Conservation (phyloP, 345 rosid species). For the Conringia planisiliqua region DNA sequence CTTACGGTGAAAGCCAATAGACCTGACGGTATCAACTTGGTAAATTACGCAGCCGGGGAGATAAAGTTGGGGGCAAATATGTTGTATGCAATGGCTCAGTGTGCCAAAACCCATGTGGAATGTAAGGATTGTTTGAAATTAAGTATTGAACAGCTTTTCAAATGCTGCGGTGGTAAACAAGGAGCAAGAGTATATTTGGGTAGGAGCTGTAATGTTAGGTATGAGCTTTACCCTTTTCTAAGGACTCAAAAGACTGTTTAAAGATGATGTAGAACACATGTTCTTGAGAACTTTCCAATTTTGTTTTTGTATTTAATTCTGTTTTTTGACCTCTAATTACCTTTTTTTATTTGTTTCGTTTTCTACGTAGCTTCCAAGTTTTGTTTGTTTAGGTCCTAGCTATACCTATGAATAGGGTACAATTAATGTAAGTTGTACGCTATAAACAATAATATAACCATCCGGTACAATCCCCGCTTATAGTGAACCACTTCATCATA, state of each 20-base stretch:
- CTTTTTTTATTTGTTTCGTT: neutral
- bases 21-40: neutral
- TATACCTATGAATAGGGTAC: too few species aligned
- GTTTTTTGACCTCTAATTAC: neutral
- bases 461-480: too few species aligned
- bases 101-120: neutral
- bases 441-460: too few species aligned
- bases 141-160: constrained; percentile 16
- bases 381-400: neutral
- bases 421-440: too few species aligned
- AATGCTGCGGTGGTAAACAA: constrained; percentile 20
- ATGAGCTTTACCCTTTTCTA: constrained; percentile 15
- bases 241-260: neutral
- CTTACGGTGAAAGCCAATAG: neutral
- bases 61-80: neutral
- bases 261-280: neutral
- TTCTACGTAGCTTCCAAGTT: neutral
- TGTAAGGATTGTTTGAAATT: constrained; percentile 7
- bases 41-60: neutral
- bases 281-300: neutral
- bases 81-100: constrained; percentile 3
- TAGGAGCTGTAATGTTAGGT: constrained; percentile 16
- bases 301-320: neutral
- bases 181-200: constrained; percentile 3
- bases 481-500: too few species aligned